Evolutionary conservation across 352 stramenopile species (phyloP), one percentile per base, ranked within the genome.

Genomic region (Phytopythium cucurbitacearum): DNA sequence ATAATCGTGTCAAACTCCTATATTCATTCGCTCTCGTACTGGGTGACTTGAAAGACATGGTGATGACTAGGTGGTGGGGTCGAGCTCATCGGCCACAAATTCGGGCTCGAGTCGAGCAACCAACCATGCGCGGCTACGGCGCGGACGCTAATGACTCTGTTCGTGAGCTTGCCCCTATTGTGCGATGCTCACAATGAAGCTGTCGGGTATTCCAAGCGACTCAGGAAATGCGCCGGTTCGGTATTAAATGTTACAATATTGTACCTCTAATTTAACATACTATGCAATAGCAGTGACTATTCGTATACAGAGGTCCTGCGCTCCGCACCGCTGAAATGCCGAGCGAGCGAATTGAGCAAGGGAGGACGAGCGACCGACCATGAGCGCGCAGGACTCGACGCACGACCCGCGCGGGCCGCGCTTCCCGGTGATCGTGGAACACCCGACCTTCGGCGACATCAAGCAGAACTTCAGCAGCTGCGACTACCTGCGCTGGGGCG

Each of bases 351-450:
- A 5, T 5, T 49, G 38, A 57, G 10, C 8, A 33, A 42, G 28
- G 28, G 49, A 21, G 44, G 63, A 46, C 48, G 40, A 51, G 12
- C 33, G 60, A 43, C 7, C 21, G 21, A 52, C 32, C 40, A 89
- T 85, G 73, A 86, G 71, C 65, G 64, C 80, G 51, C 51, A 57
- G 49, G 48, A 43, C 57, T 63, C 69, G 52, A 55, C 68, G 51
- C 69, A 59, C 21, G 79, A 91, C 69, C 80, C 82, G 63, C 65
- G 67, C 59, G 59, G 63, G 48, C 69, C 82, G 49, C 73, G 67
- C 61, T 92, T 86, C 71, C 82, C 82, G 13, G 79, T 93, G 64
- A 87, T 86, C 68, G 76, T 83, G 32, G 71, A 88, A 69, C 76
- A 93, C 65, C 82, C 82, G 58, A 88, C 69, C 52, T 91, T 82